A percentile compares a stretch with the other conserved stretches of the same genome.
These are phyloP conservation scores for Scedosporium boydii DNA, from an alignment of 2,329 filamentous ascomycete genomes.

Conservation along the genomic window DNA sequence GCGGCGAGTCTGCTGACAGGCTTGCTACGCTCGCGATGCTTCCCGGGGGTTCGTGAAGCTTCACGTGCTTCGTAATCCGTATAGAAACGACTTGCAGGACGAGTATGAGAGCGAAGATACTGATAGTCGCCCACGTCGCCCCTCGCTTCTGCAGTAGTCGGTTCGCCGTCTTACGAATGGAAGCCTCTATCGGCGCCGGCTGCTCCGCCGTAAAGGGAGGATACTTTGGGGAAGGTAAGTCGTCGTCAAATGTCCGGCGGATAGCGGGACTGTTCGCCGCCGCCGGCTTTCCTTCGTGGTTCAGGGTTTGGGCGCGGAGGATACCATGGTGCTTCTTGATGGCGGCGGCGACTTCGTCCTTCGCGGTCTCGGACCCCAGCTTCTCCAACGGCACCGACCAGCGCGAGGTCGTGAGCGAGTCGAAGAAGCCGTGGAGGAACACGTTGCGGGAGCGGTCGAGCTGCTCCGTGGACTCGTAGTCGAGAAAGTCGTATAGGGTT, in stretches of 20 bases:
- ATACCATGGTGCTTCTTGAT: conserved; percentile 17
- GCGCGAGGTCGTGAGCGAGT: conserved; percentile 15
- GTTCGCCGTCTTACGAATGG: conserved; percentile 3
- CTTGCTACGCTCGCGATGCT: conserved; percentile 20
- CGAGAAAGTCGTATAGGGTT: background rate
- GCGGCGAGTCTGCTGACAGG: conserved; percentile 18
- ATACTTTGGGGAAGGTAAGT: background rate
- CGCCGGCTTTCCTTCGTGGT: conserved; percentile 6
- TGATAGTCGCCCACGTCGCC: background rate
- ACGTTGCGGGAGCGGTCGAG: background rate
- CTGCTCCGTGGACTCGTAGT: background rate
- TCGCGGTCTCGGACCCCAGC: conserved; percentile 7
- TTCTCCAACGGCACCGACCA: conserved; percentile 14
- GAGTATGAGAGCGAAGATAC: background rate
- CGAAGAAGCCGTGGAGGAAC: conserved; percentile 10
- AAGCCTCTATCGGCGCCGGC: background rate
- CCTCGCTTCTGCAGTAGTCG: background rate
- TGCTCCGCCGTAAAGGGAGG: background rate
- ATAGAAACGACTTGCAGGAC: background rate
- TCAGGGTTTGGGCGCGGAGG: conserved; percentile 16
- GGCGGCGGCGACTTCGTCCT: conserved; percentile 10
- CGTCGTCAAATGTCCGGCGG: background rate
- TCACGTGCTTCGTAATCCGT: background rate
- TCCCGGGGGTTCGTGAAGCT: conserved; percentile 13
- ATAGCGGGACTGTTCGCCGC: background rate